phyloP scores from a whole-genome alignment of 2,329 filamentous ascomycete genomes.

The Plectosphaerella sp. region DNA sequence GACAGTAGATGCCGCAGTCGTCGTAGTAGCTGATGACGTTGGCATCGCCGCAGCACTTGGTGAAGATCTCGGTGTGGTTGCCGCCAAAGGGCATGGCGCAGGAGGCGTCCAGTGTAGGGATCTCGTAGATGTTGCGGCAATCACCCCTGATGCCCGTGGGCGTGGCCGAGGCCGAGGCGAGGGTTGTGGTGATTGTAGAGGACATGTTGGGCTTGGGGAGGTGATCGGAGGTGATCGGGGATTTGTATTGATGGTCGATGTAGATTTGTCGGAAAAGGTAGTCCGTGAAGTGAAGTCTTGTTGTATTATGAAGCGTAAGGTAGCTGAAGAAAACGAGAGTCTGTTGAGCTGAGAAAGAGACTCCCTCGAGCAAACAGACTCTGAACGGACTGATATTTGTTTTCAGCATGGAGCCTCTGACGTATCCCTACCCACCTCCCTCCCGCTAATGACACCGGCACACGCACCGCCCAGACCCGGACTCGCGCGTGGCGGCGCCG shows the following conservation, averaged over 20 bases:
- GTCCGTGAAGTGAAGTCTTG: no score
- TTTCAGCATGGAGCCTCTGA: background rate
- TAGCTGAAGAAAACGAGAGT: no score
- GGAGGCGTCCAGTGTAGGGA: conserved; percentile 36
- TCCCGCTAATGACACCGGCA: no score
- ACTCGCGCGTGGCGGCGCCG: background rate
- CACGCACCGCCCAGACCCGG: no score
- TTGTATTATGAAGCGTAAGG: no score
- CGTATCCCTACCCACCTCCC: background rate
- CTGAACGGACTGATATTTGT: no score
- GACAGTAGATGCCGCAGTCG: conserved; percentile 47
- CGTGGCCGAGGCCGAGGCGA: conserved; percentile 17
- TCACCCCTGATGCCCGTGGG: background rate
- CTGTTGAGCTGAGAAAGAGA: no score
- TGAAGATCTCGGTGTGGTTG: conserved; percentile 37
- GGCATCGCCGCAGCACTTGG: conserved; percentile 39
- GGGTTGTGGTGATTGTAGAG: conserved; percentile 16
- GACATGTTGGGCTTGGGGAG: conserved; percentile 9
- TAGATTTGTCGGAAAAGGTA: no score
- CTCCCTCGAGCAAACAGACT: no score
- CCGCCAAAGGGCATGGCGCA: conserved; percentile 36
- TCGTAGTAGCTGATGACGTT: conserved; percentile 39
- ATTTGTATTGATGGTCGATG: no score
- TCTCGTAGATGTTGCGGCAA: conserved; percentile 28
- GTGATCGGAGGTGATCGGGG: no score